These are phyloP conservation scores for Lipomyces anomalus DNA, from an alignment of 805 yeast genomes.

Conservation along the genomic window DNA sequence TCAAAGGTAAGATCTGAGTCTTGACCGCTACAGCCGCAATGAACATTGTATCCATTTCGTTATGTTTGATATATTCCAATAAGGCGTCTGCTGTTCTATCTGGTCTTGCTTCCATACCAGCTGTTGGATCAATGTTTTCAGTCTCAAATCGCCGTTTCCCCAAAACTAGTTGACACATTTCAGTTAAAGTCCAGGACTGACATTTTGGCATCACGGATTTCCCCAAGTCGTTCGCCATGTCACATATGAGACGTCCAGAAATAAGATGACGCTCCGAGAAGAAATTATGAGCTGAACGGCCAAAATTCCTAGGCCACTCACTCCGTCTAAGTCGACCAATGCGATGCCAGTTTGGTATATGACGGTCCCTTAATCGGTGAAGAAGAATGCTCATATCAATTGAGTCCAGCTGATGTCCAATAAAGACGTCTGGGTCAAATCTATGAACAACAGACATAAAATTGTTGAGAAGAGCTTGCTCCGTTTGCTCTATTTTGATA, in stretches of 20 bases:
- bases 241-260: constrained; percentile 85
- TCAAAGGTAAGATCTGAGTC: constrained; percentile 77
- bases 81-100: constrained; percentile 40
- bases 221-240: constrained; percentile 91
- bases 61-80: constrained; percentile 65
- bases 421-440: constrained; percentile 86
- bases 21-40: constrained; percentile 75
- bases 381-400: constrained; percentile 72
- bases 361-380: constrained; percentile 71
- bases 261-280: constrained; percentile 61
- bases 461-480: constrained; percentile 66
- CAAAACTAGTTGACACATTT: constrained; percentile 81
- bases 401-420: constrained; percentile 83
- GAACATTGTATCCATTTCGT: constrained; percentile 57
- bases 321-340: constrained; percentile 73
- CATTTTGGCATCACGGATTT: constrained; percentile 86
- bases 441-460: constrained; percentile 63
- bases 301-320: constrained; percentile 71
- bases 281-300: constrained; percentile 46
- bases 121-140: constrained; percentile 57
- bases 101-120: constrained; percentile 35
- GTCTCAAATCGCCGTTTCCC: constrained; percentile 63
- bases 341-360: constrained; percentile 69
- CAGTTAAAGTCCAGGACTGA: constrained; percentile 88
- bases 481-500: constrained; percentile 58